Base-by-base conservation (phyloP, 371 early-diverging fungal species). In the Parasitella parasitica region DNA sequence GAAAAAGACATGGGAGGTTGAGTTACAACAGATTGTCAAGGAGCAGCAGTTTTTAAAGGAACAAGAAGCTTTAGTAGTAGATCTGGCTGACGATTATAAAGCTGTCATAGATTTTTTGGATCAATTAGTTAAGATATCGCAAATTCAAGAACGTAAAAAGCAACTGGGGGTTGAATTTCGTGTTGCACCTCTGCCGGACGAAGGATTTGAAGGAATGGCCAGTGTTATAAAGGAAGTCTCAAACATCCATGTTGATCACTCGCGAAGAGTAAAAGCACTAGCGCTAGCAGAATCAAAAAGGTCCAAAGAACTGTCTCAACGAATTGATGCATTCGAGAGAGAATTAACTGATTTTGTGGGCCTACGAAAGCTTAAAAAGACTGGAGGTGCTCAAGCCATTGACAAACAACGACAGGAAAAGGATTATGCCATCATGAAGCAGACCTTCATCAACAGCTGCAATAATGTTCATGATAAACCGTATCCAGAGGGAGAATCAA, bases 1-100 rank as follows among this genome's bases (percentile, higher is more conserved):
- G 94, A 93, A 92, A 66, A 82, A 80, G 70, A 86, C 86, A 0
- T 93, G 93, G 93, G 92, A 92, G 64, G 77, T 75, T 3, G 91
- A 92, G 72, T 70, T 93, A 28, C 89, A 93, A 58, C 83, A 78
- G 20, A 90, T 93, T 59, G 84, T 93, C 27, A 81, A 86, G 57
- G 93, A 93, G 59, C 92, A 93, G 63, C 81, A 86, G 60, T 86
- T 88, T 58, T 73, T 91, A 57, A 93, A 89, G 60, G 90, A 92
- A 24, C 87, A 89, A 36, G 89, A 91, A 63, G 81, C 76, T 0
- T 56, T 89, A 41, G 54, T 92, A 15, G 70, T 77, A 34, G 91
- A 90, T 64, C 65, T 91, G 24, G 67, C 77, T 8, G 90, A 89
- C 51, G 93, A 92, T 41, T 71, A 78, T n/a, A 57, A 70, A 36